phyloP scores from a whole-genome alignment of 176 grass and related monocot species.

The Pontederia paniculata region DNA sequence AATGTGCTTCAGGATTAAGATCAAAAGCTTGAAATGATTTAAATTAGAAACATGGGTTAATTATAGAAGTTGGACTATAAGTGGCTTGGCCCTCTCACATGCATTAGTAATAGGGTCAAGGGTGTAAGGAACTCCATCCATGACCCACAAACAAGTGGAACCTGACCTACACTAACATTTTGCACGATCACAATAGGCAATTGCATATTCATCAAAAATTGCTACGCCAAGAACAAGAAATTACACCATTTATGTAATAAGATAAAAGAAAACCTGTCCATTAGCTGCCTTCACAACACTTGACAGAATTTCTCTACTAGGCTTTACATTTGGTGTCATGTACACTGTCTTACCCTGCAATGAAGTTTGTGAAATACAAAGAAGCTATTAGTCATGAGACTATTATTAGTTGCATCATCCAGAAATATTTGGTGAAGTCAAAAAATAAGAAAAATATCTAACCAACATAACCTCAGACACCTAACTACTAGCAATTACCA shows the following conservation, averaged over 20 bases:
- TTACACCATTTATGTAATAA: no score
- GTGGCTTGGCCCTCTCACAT: no score
- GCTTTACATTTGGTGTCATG: slow-evolving; percentile 61
- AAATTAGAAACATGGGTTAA: no score
- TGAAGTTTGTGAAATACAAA: slow-evolving; percentile 1
- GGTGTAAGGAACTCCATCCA: no score
- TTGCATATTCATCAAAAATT: background rate
- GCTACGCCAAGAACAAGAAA: background rate
- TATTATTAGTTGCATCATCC: background rate
- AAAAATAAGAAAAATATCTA: background rate
- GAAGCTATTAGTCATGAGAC: background rate
- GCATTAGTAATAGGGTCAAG: no score
- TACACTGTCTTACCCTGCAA: slow-evolving; percentile 64
- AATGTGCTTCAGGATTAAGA: no score
- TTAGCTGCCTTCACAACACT: slow-evolving; percentile 54
- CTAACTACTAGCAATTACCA: slow-evolving; percentile 27
- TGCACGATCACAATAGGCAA: background rate
- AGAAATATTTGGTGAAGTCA: background rate
- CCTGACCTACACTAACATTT: no score
- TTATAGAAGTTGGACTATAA: no score
- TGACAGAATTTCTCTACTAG: slow-evolving; percentile 54
- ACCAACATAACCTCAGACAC: background rate
- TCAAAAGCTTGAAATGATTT: no score
- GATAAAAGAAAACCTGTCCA: slow-evolving; percentile 41
- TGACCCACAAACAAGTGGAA: no score